Conservation (phyloP, 1,139 yeast genomes). For the Kodamaea derodonti region DNA sequence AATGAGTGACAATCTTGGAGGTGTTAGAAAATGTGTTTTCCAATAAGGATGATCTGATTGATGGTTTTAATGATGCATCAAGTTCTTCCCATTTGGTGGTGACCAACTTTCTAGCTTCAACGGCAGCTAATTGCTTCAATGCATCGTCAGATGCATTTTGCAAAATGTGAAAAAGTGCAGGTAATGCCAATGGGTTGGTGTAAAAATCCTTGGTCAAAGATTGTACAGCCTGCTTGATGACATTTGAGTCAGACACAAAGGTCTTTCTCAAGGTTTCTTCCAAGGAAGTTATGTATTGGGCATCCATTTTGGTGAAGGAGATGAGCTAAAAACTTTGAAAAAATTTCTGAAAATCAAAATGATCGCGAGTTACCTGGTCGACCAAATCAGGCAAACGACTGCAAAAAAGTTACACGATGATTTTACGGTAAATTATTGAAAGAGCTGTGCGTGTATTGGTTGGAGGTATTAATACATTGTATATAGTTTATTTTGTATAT, state of each 20-base stretch:
- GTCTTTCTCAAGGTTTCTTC: slow-evolving; percentile 78
- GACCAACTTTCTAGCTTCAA: slow-evolving; percentile 87
- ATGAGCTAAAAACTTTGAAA: slow-evolving; percentile 7
- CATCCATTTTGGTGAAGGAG: slow-evolving; percentile 47
- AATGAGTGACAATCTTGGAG: slow-evolving; percentile 74
- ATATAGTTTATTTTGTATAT: no score
- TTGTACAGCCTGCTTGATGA: slow-evolving; percentile 79
- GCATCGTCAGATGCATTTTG: slow-evolving; percentile 62
- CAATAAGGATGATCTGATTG: slow-evolving; percentile 66
- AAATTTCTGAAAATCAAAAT: not conserved
- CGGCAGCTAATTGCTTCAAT: slow-evolving; percentile 84
- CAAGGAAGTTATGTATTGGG: slow-evolving; percentile 61
- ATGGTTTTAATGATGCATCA: slow-evolving; percentile 51
- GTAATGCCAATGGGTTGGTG: slow-evolving; percentile 66
- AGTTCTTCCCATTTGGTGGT: slow-evolving; percentile 65
- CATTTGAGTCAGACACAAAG: slow-evolving; percentile 70
- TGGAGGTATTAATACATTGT: no score
- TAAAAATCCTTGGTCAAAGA: slow-evolving; percentile 74
- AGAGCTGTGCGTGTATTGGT: no score
- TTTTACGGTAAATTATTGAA: no score
- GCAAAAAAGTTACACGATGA: no score
- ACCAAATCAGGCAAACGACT: no score
- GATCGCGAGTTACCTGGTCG: no score
- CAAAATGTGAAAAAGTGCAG: slow-evolving; percentile 78
- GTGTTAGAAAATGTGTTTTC: slow-evolving; percentile 57